Evolutionary conservation across 352 stramenopile species (phyloP), one percentile per base, ranked within the genome.

Genomic region (Phytophthora litchii): DNA sequence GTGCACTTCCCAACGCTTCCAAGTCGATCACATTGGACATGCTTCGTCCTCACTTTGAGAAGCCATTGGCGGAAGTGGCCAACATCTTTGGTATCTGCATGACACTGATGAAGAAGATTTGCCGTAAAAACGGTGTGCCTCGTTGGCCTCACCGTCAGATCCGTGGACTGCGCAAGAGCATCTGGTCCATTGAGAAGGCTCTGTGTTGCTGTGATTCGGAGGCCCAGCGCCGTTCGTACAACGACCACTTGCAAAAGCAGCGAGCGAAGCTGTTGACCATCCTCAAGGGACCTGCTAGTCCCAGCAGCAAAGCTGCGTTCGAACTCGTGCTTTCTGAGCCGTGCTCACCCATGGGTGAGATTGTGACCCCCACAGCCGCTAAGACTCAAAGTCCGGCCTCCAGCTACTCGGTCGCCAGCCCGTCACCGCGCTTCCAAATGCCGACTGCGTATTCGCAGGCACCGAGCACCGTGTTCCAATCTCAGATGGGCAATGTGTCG

Each of bases 51-150:
- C 82, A 90, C 65, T 91, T 91, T 46, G 82, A 92, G 52, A 86
- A 85, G 63, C 83, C 83, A 44, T 67, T 92, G 44, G 80, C 78
- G 20, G 80, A 92, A 40, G 83, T 88, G 63, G 78, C 80, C 19
- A 76, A 68, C 42, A 79, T 90, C 62, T 90, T 92, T 38, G 78
- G 83, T 35, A 92, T 92, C 60, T 92, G 83, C 60, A 88, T 87
- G 80, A 92, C 83, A 53, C 66, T 92, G 38, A 90, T 92, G 83
- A 90, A 92, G 72, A 89, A 89, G 67, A 90, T 90, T 58, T 92
- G 83, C 72, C 78, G 83, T 47, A 88, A 89, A 60, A 89, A 89
- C 60, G 78, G 81, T 43, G 76, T 90, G 49, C 74, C 74, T 25
- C 78, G 79, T 29, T 92, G 83, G 83, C 83, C 83, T 35, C 78